Evolutionary conservation across 2,329 filamentous ascomycete genomes (phyloP), one percentile per base, ranked within the genome.

Genomic region (Apiospora marii): DNA sequence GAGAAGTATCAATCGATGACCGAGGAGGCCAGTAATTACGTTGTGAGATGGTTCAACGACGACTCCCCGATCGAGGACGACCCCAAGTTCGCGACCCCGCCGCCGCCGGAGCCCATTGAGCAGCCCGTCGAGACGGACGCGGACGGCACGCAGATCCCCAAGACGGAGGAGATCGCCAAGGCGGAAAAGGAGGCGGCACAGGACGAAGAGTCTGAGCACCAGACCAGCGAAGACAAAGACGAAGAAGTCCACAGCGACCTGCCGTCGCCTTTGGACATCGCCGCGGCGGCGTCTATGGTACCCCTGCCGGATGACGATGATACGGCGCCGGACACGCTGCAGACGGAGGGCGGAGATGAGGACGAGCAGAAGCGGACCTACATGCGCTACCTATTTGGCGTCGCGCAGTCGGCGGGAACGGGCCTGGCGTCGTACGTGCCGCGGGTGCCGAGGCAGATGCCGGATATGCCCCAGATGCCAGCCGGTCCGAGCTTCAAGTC

Each of bases 1-100:
- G 84, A 87, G 10, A 88, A 88, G 1, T 93, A 93, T 75, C 90
- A 91, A 73, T 84, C 84, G 7, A 92, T 93, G 87, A 86, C 87
- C 22, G 87, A 89, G 53, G 82, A 87, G 58, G 88, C 91, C 1
- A 88, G 88, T 53, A 86, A 88, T 73, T 80, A 90, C 64, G 85
- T 92, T 4, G 84, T 88, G 3, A 81, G 84, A 43, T 93, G 91
- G 91, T 88, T 88, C 75, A 79, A 82, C 12, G 84, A 83, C 72
- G 84, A 88, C 24, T 83, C 82, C 8, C 80, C 81, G 1, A 76
- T 88, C 19, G 80, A 84, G 7, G 87, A 88, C 69, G 85, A 88
- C 72, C 79, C 82, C 70, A 86, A 84, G 74, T 87, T 89, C 76
- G 79, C 82, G 67, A 81, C 83, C 37, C 79, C 81, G 24, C 75